A percentile compares a stretch with the other conserved stretches of the same genome.
These are phyloP conservation scores for Tricholoma sp. DNA, from an alignment of 768 basidiomycete species.

Conservation along the genomic window DNA sequence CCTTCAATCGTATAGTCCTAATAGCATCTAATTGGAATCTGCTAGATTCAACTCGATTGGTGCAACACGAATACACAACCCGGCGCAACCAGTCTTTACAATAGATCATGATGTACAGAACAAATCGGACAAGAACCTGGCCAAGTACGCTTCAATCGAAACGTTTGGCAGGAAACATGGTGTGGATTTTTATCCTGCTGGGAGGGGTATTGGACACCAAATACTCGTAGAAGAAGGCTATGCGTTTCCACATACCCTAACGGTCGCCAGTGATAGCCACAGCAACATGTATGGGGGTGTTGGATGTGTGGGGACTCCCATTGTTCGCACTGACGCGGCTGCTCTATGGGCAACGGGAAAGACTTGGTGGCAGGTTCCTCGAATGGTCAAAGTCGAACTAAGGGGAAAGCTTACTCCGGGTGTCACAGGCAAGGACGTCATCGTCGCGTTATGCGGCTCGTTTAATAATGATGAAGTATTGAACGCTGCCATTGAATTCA, in stretches of 20 bases:
- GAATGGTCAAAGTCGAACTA: slow-evolving; percentile 93
- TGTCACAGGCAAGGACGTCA: slow-evolving; percentile 97
- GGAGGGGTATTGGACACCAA: slow-evolving; percentile 97
- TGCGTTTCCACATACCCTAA: slow-evolving; percentile 92
- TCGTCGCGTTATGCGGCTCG: slow-evolving; percentile 91
- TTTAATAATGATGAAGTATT: slow-evolving; percentile 97
- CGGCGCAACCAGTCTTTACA: slow-evolving; percentile 88
- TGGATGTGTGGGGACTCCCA: slow-evolving; percentile 94
- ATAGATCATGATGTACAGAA: slow-evolving; percentile 99
- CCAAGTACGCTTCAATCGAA: slow-evolving; percentile 91
- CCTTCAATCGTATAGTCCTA: not conserved
- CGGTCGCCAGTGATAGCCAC: slow-evolving; percentile 94
- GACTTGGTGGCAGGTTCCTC: slow-evolving; percentile 99
- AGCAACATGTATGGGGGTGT: slow-evolving; percentile 99
- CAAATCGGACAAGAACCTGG: slow-evolving; percentile 81
- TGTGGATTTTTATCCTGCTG: slow-evolving; percentile 96
- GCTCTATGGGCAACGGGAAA: slow-evolving; percentile 97
- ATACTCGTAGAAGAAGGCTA: slow-evolving; percentile 98
- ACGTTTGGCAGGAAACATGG: slow-evolving; percentile 79
- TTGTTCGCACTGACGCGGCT: slow-evolving; percentile 92
- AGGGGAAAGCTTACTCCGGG: slow-evolving; percentile 77
- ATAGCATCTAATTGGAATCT: slow-evolving; percentile 1
- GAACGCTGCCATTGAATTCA: slow-evolving; percentile 95
- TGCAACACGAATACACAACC: slow-evolving; percentile 76
- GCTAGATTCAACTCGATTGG: slow-evolving; percentile 91